Base-by-base conservation (phyloP, 768 basidiomycete species). In the Vishniacozyma victoriae region DNA sequence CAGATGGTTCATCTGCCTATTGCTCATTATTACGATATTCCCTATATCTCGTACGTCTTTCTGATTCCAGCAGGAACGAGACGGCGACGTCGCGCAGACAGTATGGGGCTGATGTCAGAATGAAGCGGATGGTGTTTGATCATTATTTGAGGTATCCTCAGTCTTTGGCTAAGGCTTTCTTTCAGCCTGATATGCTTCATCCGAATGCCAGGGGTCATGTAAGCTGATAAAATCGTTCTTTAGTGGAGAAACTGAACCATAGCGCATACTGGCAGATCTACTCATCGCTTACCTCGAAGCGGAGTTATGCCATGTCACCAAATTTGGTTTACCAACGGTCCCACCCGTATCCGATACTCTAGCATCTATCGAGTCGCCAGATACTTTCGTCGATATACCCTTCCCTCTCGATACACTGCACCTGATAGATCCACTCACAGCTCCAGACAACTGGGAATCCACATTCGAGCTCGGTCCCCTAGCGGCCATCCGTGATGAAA, bases 201-300 rank as follows among this genome's bases (percentile, higher is more conserved):
- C 69, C 69, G 2, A 70, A 70, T 45, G 66, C 64, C 6, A 36
- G 69, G 11, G 69, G 69, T 0, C 69, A 70, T 55, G 69, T 70
- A 46, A 60, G 63, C 55, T 12, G n/a, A n/a, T n/a, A n/a, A n/a
- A n/a, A 22, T 15, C 33, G 19, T 41, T 35, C 38, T n/a, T 11
- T 7, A 31, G 11, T 31, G 36, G 11, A 7, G 15, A 9, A 25
- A n/a, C 12, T 48, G 23, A 14, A 23, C 14, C 3, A 9, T 42
- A 70, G 69, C 61, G 66, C 18, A 41, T 70, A 22, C 54, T 70
- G 14, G 63, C 69, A 11, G 69, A 70, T 27, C 40, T 70, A 1
- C 41, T 66, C 7, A 61, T 66, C 19, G 44, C 61, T 2, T 68
- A 64, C 41, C 53, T 70, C 25, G 69, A 70, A 44, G 48, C 54